Evolutionary conservation across 176 grass and related monocot genomes (phyloP).

Genomic region (Oryza glumipatula): DNA sequence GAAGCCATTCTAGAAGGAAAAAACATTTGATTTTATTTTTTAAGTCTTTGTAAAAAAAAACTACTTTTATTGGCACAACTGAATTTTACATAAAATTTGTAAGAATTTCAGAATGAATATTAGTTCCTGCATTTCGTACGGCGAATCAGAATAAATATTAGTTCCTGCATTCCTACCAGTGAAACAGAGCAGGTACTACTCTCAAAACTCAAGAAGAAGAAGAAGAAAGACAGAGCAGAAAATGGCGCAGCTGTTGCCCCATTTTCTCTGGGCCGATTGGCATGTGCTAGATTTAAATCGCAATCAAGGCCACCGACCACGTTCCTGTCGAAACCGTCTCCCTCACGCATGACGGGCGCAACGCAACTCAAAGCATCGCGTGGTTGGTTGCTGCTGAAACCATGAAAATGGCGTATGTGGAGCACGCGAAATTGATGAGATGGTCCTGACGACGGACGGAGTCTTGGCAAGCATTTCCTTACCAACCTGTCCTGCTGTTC

Average conservation of each 20-base stretch:
- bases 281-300: neutral
- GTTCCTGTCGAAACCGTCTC: neutral
- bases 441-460: slow-evolving; percentile 22
- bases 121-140: too few relatives aligned
- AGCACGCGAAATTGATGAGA: neutral
- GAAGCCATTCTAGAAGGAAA: neutral
- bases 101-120: too few relatives aligned
- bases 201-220: neutral
- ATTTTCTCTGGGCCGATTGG: neutral
- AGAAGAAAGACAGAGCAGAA: neutral
- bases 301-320: neutral
- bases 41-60: too few relatives aligned
- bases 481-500: neutral
- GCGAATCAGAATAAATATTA: neutral
- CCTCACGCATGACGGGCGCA: neutral
- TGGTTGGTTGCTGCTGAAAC: neutral
- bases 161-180: neutral
- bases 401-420: slow-evolving; percentile 30
- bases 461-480: neutral
- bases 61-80: too few relatives aligned
- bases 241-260: neutral
- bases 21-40: neutral
- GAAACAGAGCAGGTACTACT: neutral
- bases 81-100: too few relatives aligned
- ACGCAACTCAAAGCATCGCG: neutral